These are phyloP conservation scores for Trametes cinnabarina DNA, from an alignment of 768 basidiomycete species.

Conservation along the genomic window DNA sequence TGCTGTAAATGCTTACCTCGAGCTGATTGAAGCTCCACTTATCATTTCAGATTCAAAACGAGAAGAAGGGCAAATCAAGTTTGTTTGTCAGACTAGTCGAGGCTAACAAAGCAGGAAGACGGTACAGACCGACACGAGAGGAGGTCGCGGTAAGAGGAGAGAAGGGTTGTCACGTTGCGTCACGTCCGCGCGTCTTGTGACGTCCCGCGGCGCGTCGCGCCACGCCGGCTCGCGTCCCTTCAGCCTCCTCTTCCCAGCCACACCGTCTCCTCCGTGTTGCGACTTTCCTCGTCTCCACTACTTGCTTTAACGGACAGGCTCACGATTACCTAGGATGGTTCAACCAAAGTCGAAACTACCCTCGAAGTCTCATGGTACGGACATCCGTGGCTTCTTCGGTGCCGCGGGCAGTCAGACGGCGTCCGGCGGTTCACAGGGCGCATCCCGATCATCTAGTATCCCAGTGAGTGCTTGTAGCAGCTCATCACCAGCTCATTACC, in stretches of 20 bases:
- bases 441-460: neutral
- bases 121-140: too few species aligned
- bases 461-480: neutral
- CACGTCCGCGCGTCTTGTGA: slow-evolving; percentile 11
- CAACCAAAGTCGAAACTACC: slow-evolving; percentile 15
- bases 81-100: too few species aligned
- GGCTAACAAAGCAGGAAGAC: too few species aligned
- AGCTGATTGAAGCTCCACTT: neutral
- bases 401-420: slow-evolving; percentile 11
- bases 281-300: neutral
- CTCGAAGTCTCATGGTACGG: slow-evolving; percentile 22
- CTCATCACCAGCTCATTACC: neutral
- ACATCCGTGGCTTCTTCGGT: slow-evolving; percentile 31
- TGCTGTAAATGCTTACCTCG: neutral
- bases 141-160: neutral
- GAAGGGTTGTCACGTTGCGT: slow-evolving; percentile 2
- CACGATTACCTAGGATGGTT: slow-evolving; percentile 4
- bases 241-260: neutral
- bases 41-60: neutral
- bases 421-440: slow-evolving; percentile 5
- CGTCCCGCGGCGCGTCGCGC: slow-evolving; percentile 12
- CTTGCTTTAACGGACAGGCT: neutral
- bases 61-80: too few species aligned
- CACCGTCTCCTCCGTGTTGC: neutral
- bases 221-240: neutral